These are phyloP conservation scores for Cryphonectria parasitica DNA, from an alignment of 2,329 filamentous ascomycete genomes.

Conservation along the genomic window DNA sequence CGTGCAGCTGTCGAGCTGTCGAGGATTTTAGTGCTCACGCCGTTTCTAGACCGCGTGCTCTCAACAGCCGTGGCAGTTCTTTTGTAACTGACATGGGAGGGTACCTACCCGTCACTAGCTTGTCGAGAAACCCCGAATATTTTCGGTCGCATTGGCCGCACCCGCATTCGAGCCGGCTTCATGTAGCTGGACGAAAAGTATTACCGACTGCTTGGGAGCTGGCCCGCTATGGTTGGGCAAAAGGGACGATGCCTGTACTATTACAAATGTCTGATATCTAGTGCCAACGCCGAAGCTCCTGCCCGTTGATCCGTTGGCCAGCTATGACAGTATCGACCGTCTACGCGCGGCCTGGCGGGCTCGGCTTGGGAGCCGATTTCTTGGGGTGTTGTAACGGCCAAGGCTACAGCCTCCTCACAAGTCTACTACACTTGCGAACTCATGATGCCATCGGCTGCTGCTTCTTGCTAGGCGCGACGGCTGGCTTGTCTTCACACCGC, in stretches of 20 bases:
- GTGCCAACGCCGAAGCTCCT: slow-evolving; percentile 17
- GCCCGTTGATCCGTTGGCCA: slow-evolving; percentile 12
- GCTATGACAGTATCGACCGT: slow-evolving; percentile 17
- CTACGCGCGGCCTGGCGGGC: not conserved
- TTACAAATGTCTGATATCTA: slow-evolving; percentile 10
- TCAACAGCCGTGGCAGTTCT: slow-evolving; percentile 2
- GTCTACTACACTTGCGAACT: not conserved
- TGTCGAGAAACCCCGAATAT: slow-evolving; percentile 15
- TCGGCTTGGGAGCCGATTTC: not conserved
- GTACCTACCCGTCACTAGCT: slow-evolving; percentile 10
- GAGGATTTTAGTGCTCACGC: not conserved
- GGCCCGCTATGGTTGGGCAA: not conserved
- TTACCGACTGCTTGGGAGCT: slow-evolving; percentile 1
- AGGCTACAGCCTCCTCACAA: not conserved
- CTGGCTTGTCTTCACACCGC: not conserved
- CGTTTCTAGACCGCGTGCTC: not conserved
- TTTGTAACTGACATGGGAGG: not conserved
- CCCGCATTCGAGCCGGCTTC: slow-evolving; percentile 23
- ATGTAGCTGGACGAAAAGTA: not conserved
- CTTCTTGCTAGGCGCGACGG: not conserved
- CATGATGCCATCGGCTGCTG: not conserved
- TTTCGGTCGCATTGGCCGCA: slow-evolving; percentile 23
- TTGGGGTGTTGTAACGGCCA: not conserved
- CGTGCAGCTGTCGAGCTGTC: not conserved
- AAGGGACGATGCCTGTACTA: not conserved